Evolutionary conservation across 768 basidiomycete genomes (phyloP).

Genomic region (Coprinopsis strossmayeri): DNA sequence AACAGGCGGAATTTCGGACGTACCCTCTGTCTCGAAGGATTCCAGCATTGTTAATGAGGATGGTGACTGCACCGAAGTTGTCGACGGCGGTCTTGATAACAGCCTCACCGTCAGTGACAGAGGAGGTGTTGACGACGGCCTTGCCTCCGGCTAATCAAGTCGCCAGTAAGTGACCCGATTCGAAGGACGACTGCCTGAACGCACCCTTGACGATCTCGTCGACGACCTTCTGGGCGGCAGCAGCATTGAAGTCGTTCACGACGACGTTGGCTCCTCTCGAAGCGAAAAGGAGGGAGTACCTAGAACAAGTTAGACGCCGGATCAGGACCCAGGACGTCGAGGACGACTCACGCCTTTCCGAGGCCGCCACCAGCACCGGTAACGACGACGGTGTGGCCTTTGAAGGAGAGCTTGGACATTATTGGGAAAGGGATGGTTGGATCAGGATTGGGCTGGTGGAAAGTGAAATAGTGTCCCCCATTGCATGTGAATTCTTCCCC

Average conservation of each 20-base stretch:
- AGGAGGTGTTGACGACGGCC: constrained; percentile 82
- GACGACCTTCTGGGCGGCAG: constrained; percentile 88
- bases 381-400: constrained; percentile 86
- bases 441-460: constrained; percentile 5
- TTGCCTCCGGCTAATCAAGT: constrained; percentile 68
- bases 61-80: constrained; percentile 76
- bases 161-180: not conserved
- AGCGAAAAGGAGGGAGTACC: constrained; percentile 91
- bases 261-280: constrained; percentile 90
- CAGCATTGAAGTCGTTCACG: constrained; percentile 88
- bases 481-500: constrained; percentile 8
- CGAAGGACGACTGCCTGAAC: constrained; percentile 16
- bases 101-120: constrained; percentile 78
- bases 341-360: constrained; percentile 78
- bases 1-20: constrained; percentile 15
- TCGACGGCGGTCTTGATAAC: constrained; percentile 85
- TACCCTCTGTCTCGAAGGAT: constrained; percentile 80
- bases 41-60: constrained; percentile 95
- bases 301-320: constrained; percentile 21
- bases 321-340: not conserved
- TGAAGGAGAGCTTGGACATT: constrained; percentile 54
- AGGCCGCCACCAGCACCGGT: constrained; percentile 97
- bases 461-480: not conserved
- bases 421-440: not conserved
- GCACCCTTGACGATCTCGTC: constrained; percentile 79